Evolutionary conservation across 2,329 filamentous ascomycete species (phyloP), one percentile per base, ranked within the genome.

Genomic region (Aureobasidium zeae): DNA sequence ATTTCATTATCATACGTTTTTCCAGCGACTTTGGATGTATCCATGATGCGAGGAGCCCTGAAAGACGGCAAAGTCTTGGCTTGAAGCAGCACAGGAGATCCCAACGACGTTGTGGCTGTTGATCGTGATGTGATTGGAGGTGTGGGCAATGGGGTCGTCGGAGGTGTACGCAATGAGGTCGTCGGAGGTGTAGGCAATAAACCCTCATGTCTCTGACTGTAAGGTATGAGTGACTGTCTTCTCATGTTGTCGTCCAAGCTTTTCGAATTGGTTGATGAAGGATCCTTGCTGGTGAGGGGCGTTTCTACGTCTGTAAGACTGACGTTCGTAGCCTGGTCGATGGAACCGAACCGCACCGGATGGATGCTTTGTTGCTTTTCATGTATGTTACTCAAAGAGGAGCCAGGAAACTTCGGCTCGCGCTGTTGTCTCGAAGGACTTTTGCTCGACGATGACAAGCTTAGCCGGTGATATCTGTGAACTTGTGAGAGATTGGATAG

Each of bases 381-480:
- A 7, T 7, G 15, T 5, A 8, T 28, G 11, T n/a, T 11, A n/a
- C 15, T 17, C 19, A 25, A 32, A 17, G 6, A 15, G 26, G 33
- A 21, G 9, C n/a, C 26, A 6, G 29, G 19, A 19, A 34, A 20
- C 6, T 21, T 43, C 10, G 39, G 34, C 22, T 21, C 34, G 29
- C 33, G 22, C 13, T 30, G 30, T 5, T 43, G 39, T 17, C 33
- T 33, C 1, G 34, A 21, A 15, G 39, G 16, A 19, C 19, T 30
- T 28, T 43, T 43, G 22, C 9, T 33, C 9, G 30, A 21, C 28
- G 24, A 28, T 25, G 47, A 48, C 7, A 51, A 47, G 3, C 49
- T 49, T 13, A 65, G 48, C 62, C 63, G 63, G 20, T 55, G 55
- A 12, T 68, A 64, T 43, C 58, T 62, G 13, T 55, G 54, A 19